Base-by-base conservation (phyloP, 2,329 filamentous ascomycete species). In the Colletotrichum sublineola region DNA sequence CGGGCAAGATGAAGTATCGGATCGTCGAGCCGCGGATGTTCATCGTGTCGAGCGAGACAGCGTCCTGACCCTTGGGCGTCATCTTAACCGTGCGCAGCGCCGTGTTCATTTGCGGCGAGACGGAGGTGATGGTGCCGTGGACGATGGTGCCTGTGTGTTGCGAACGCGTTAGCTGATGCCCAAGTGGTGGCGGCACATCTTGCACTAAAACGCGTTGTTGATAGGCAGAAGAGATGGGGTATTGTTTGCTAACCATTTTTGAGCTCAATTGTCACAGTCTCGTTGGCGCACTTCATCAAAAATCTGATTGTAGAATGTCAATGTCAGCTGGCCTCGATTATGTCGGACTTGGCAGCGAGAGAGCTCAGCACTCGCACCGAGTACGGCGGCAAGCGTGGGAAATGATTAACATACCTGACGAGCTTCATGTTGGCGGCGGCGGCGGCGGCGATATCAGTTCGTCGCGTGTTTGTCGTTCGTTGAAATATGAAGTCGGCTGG, bases 91-190 rank as follows among this genome's bases (percentile, higher is more conserved):
- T 95, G 80, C 95, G 94, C 72, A 99, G 90, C 62, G 95, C 93
- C 69, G 95, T 97, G 88, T 99, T 99, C 96, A 99, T 99, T 84
- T 98, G 94, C 14, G 97, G 96, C 8, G 95, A 96, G 78, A 99
- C 95, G 48, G 95, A 96, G 73, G 95, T 95, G 82, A 99, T 97
- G 77, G 96, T 98, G 85, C 96, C 96, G 83, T 97, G 94, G 77
- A 98, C 90, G 80, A 98, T 97, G 77, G 96, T 97, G 84, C 96
- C 95, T 97, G 78, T 69, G 48, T 18, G 58, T 46, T 33, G 48
- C 58, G 33, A 64, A 29, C 67, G 55, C 57, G 55, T 74, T 36
- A 72, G 68, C 52, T 20, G 29, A 38, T 9, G 24, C 40, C 33
- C 18, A 1, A 12, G 8, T 12, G 38, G 11, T 1, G 24, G 11